Base-by-base conservation (phyloP, 2,329 filamentous ascomycete genomes). In the Aureobasidium zeae region DNA sequence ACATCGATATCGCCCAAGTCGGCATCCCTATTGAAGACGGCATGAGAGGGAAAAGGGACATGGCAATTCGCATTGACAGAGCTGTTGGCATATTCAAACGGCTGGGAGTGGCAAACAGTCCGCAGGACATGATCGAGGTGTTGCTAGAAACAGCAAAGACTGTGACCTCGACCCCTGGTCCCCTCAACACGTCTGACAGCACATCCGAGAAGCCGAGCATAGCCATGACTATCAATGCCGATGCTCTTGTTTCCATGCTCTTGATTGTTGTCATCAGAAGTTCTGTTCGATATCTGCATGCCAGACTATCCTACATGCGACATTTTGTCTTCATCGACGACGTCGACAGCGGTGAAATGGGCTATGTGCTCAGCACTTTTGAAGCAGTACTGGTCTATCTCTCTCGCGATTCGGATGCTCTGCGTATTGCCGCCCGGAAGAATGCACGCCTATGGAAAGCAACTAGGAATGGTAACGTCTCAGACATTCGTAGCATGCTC, bases 261-360 rank as follows among this genome's bases (percentile, higher is more conserved):
- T 71, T 98, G 15, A 80, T 94, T 49, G 87, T 98, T 12, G 84
- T 98, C 9, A 96, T 98, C 48, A 77, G 89, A 50, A 86, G 89
- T 9, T 84, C 91, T 48, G 79, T 94, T 19, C 79, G 84, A 47
- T 82, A 95, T 62, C 70, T 98, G 7, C 86, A 94, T 55, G 87
- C 91, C 3, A 77, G 89, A 15, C 68, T 98, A 34, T 72, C 83
- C n/a, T 98, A 96, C 60, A 94, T 96, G 73, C 83, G 89, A 31
- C 86, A 94, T 56, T 98, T 95, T 58, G 91, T 95, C 52, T 98
- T 94, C 63, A 88, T 94, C 38, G 91, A 96, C 54, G 91, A 98
- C 63, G 87, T 98, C 7, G 91, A 98, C 52, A 93, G 80, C 49
- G 91, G 91, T 36, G 91, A 98, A 64, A 82, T 93, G 70, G 91